These are phyloP conservation scores for Globisporangium echinulatum DNA, from an alignment of 352 stramenopile genomes.

Conservation along the genomic window DNA sequence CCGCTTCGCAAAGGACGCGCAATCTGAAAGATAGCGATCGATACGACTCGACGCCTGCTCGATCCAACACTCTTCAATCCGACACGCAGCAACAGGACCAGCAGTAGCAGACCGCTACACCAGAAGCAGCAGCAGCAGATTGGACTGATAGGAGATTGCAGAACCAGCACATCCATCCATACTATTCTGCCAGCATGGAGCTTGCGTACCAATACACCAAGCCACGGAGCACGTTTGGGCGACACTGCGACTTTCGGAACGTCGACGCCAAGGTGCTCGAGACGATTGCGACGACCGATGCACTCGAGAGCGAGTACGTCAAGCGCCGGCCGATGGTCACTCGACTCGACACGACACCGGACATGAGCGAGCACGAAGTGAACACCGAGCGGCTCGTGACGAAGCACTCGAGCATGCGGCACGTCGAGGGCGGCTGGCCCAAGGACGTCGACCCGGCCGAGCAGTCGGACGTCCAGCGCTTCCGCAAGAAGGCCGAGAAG, in stretches of 20 bases:
- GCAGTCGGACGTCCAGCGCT: constrained; percentile 93
- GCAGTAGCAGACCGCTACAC: too few species aligned
- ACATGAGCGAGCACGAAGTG: constrained; percentile 90
- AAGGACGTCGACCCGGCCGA: constrained; percentile 97
- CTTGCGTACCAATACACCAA: constrained; percentile 90
- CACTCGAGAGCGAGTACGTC: constrained; percentile 89
- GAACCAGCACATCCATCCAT: not conserved
- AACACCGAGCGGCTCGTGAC: constrained; percentile 93
- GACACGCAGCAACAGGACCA: too few species aligned
- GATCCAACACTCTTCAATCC: too few species aligned
- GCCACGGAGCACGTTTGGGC: constrained; percentile 89
- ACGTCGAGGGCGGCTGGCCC: constrained; percentile 95
- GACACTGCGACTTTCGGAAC: constrained; percentile 89
- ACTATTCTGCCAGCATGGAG: constrained; percentile 43
- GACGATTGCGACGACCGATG: constrained; percentile 78
- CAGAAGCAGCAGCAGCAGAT: too few species aligned
- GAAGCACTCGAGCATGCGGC: constrained; percentile 92
- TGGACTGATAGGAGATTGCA: too few species aligned
- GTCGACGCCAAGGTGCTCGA: constrained; percentile 89
- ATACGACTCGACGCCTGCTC: too few species aligned
- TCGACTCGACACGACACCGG: constrained; percentile 85
- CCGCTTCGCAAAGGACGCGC: too few species aligned
- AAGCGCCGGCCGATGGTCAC: constrained; percentile 82
- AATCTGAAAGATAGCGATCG: too few species aligned
- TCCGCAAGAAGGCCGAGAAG: constrained; percentile 97